Conservation (phyloP, 2,329 filamentous ascomycete species). For the Fusarium armeniacum region DNA sequence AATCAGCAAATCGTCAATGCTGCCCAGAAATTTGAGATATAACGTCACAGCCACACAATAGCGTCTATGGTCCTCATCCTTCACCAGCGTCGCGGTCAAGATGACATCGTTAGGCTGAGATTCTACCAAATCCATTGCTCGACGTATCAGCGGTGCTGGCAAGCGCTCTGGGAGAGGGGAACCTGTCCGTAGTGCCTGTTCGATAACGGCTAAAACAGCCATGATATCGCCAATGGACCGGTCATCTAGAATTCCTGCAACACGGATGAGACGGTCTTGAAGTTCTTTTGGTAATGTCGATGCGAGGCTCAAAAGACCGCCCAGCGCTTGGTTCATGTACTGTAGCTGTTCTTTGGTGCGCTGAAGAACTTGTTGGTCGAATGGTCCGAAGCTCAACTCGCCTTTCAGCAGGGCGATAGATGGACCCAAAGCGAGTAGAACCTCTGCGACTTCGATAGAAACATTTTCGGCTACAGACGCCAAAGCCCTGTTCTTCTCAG, state of each 20-base stretch:
- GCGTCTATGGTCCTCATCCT: conserved; percentile 59
- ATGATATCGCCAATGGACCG: conserved; percentile 64
- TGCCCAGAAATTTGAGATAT: conserved; percentile 60
- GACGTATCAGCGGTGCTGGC: conserved; percentile 61
- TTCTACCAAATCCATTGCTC: conserved; percentile 51
- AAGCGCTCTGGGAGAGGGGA: conserved; percentile 63
- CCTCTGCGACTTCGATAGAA: conserved; percentile 51
- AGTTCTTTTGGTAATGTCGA: conserved; percentile 57
- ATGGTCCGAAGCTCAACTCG: conserved; percentile 52
- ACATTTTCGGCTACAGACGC: conserved; percentile 50
- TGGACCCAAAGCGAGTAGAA: conserved; percentile 45
- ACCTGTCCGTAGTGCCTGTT: conserved; percentile 63
- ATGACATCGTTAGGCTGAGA: conserved; percentile 42
- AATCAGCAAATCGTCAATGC: conserved; percentile 61
- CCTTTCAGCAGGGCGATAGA: conserved; percentile 50
- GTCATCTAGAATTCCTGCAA: conserved; percentile 59
- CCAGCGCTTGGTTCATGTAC: conserved; percentile 54
- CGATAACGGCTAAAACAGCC: conserved; percentile 62
- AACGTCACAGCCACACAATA: conserved; percentile 63
- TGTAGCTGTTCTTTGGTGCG: conserved; percentile 51
- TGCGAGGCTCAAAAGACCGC: conserved; percentile 53
- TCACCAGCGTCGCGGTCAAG: conserved; percentile 53
- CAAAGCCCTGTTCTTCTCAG: conserved; percentile 51
- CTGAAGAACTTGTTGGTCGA: conserved; percentile 51
- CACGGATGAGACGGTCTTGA: conserved; percentile 56